A percentile compares a stretch with the other conserved stretches of the same genome.
Evolutionary conservation across 2,329 filamentous ascomycete species (phyloP).

Genomic region (Pseudogymnoascus sp.): DNA sequence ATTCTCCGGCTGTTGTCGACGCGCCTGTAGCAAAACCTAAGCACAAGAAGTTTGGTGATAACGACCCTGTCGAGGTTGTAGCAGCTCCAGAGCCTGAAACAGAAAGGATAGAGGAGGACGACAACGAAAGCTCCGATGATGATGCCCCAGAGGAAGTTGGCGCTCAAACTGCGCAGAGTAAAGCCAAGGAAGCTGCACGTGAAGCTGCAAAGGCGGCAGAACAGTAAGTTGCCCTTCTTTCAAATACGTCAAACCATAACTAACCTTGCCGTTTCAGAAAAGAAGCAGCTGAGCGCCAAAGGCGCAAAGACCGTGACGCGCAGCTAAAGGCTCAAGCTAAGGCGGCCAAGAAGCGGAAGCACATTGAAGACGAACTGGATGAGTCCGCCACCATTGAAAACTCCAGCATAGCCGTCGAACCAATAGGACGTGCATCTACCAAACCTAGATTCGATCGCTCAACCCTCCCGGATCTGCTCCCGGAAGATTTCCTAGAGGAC

Average conservation of each 20-base stretch:
- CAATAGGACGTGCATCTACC: background rate
- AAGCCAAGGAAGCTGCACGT: slow-evolving; percentile 15
- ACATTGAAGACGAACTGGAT: slow-evolving; percentile 5
- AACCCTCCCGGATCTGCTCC: slow-evolving; percentile 23
- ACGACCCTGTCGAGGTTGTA: slow-evolving; percentile 15
- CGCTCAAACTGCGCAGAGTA: slow-evolving; percentile 19
- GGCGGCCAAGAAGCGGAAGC: slow-evolving; percentile 20
- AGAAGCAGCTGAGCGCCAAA: slow-evolving; percentile 20
- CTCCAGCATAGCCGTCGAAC: background rate
- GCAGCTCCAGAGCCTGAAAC: slow-evolving; percentile 13
- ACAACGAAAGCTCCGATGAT: slow-evolving; percentile 18
- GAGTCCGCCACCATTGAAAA: background rate
- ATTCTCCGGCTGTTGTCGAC: background rate
- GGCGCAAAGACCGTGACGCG: slow-evolving; percentile 23
- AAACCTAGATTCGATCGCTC: slow-evolving; percentile 4
- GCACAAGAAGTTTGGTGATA: slow-evolving; percentile 21
- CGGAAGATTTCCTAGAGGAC: slow-evolving; percentile 25
- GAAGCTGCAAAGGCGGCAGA: slow-evolving; percentile 23
- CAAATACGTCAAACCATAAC: background rate
- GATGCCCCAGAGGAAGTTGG: slow-evolving; percentile 26
- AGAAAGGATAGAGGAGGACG: background rate
- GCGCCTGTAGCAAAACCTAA: slow-evolving; percentile 10
- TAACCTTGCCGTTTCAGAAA: slow-evolving; percentile 19
- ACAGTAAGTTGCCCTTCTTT: slow-evolving; percentile 15
- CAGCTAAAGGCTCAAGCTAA: slow-evolving; percentile 21